Conservation (phyloP, 2,329 filamentous ascomycete genomes). For the Pestalotiopsis sp. region DNA sequence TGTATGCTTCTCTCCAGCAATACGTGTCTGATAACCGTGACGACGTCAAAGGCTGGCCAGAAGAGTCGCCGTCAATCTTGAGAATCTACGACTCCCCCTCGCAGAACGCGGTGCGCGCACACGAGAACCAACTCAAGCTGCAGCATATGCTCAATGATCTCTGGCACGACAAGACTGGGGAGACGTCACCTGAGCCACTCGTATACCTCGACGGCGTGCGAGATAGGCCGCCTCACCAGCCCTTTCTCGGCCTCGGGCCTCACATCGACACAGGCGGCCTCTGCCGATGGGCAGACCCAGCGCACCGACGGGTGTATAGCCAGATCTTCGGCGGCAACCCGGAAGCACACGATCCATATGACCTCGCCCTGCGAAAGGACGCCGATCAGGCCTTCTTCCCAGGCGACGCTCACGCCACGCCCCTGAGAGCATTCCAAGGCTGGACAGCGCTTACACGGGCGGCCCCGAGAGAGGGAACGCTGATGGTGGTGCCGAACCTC, state of each 20-base stretch:
- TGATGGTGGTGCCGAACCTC: slow-evolving; percentile 33
- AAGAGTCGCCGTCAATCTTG: background rate
- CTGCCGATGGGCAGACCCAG: slow-evolving; percentile 36
- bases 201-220: slow-evolving; percentile 18
- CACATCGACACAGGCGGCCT: slow-evolving; percentile 40
- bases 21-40: background rate
- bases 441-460: slow-evolving; percentile 38
- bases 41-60: background rate
- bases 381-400: slow-evolving; percentile 31
- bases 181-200: slow-evolving; percentile 2
- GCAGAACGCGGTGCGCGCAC: background rate
- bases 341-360: slow-evolving; percentile 32
- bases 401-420: slow-evolving; percentile 32
- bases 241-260: slow-evolving; percentile 36
- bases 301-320: slow-evolving; percentile 33
- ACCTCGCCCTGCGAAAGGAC: slow-evolving; percentile 30
- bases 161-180: background rate
- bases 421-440: slow-evolving; percentile 38
- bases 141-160: background rate
- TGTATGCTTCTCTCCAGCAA: background rate
- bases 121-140: background rate
- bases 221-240: slow-evolving; percentile 24
- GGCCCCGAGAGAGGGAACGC: slow-evolving; percentile 29
- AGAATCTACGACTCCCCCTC: background rate
- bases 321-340: slow-evolving; percentile 30